Evolutionary conservation across 441 rosid species (phyloP).

Genomic region (Corymbia calophylla): DNA sequence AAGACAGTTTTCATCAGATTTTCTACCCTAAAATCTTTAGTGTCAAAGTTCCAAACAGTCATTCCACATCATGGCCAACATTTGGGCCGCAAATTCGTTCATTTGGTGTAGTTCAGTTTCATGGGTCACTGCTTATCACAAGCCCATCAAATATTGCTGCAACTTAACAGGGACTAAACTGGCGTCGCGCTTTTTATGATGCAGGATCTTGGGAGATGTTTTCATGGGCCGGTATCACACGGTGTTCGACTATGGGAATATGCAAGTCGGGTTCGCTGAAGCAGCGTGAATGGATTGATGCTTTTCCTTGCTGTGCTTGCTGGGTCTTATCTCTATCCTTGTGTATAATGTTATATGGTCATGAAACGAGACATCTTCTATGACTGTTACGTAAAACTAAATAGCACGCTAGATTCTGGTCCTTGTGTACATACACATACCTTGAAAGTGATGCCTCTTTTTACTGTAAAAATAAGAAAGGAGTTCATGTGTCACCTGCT

Average conservation of each 20-base stretch:
- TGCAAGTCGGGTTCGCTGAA: conserved; percentile 55
- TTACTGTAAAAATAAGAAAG: background rate
- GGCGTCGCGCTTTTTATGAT: background rate
- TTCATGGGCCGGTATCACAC: conserved; percentile 78
- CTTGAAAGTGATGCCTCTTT: background rate
- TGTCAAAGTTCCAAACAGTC: background rate
- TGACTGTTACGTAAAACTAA: background rate
- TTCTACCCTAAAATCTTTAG: background rate
- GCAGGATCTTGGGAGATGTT: conserved; percentile 66
- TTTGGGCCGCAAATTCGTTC: background rate
- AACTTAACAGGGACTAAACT: background rate
- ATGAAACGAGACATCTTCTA: background rate
- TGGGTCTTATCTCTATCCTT: background rate
- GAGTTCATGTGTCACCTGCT: background rate
- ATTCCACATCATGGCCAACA: background rate
- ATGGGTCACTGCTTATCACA: background rate
- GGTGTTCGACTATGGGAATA: conserved; percentile 47
- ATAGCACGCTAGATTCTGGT: background rate
- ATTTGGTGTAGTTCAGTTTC: background rate
- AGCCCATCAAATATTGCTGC: background rate
- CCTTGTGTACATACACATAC: background rate
- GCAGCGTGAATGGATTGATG: conserved; percentile 13
- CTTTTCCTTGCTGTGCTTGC: background rate
- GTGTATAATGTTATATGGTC: background rate
- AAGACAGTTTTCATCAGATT: background rate